Base-by-base conservation (phyloP, 2,329 filamentous ascomycete genomes). In the Chrysosporium queenslandicum region DNA sequence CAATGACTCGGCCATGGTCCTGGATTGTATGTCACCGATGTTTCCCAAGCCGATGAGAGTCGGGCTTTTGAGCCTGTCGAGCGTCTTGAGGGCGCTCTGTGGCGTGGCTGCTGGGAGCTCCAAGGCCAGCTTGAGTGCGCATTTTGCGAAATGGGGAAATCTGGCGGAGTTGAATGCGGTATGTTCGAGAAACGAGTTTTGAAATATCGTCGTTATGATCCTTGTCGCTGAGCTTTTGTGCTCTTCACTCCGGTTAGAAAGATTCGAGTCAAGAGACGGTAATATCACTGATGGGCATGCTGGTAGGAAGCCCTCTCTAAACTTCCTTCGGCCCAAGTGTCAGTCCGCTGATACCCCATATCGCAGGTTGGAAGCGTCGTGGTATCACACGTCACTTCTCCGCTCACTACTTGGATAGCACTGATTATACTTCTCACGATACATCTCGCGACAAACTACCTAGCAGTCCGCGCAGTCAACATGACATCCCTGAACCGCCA, bases 191-290 rank as follows among this genome's bases (percentile, higher is more conserved):
- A n/a, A n/a, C n/a, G 12, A 4, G 5, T 34, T 14, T 14, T 6
- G n/a, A 18, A 18, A 39, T 18, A 39, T 12, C 11, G n/a, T 34
- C 32, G 3, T 39, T 39, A 14, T 6, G n/a, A 5, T 6, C 11
- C 20, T 5, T 12, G 20, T 9, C 4, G 39, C 39, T 25, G 8
- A 23, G 9, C 4, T 3, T 41, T 25, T 41, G 41, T 8, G n/a
- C 12, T 16, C 25, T n/a, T 48, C 32, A 8, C 4, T 54, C 7
- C 21, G 25, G 49, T 42, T 59, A 78, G 73, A 83, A 95, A 77
- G 91, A 97, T 66, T 89, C 89, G 11, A 94, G 87, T 58, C 92
- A 97, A 71, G 92, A 97, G 70, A 97, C 91, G 0, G 82, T 95
- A 18, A 87, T 98, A 53, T 91, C 87, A 1, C 75, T 97, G 23